Base-by-base conservation (phyloP, 2,329 filamentous ascomycete genomes). In the Thielaviopsis musarum region DNA sequence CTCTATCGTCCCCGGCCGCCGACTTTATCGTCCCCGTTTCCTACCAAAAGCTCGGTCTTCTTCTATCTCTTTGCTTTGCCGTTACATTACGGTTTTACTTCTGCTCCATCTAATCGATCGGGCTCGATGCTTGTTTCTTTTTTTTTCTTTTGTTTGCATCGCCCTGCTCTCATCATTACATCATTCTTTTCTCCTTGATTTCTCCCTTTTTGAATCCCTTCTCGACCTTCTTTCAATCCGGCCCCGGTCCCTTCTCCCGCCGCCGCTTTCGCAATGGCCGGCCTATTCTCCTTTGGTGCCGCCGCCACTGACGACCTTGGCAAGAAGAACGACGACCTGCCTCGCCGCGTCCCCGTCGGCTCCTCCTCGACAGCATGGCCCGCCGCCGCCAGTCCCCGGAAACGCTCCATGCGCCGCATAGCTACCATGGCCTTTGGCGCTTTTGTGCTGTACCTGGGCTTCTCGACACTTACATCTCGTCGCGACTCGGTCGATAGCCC, bases 311-410 rank as follows among this genome's bases (percentile, higher is more conserved):
- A 80, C 65, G 77, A 80, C 64, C 70, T 80, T 67, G 76, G 75
- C 57, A 83, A 83, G 69, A 82, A 81, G 69, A 74, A 82, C 67
- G 80, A 83, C 67, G 79, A 83, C 67, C 72, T 75, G 65, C 64
- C 69, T 65, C 63, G 64, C 64, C 30, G 66, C 15, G 61, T 52
- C 26, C 56, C 60, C 41, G 30, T 54, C 56, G 63, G 63, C 63
- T 62, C 59, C 65, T 55, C 62, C 58, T 58, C 51, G 28, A 54
- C 60, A 65, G 66, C 60, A 72, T 72, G 72, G 66, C 67, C 60
- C 66, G 70, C 56, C 28, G 62, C 41, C 64, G 71, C 34, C 71
- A 24, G 66, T 68, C n/a, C 70, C 71, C 30, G 68, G 49, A 58
- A 19, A 60, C 75, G 82, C 64, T 72, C 71, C 9, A 63, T 81